These are phyloP conservation scores for Trichoderma atroviride DNA, from an alignment of 2,329 filamentous ascomycete genomes.

Conservation along the genomic window DNA sequence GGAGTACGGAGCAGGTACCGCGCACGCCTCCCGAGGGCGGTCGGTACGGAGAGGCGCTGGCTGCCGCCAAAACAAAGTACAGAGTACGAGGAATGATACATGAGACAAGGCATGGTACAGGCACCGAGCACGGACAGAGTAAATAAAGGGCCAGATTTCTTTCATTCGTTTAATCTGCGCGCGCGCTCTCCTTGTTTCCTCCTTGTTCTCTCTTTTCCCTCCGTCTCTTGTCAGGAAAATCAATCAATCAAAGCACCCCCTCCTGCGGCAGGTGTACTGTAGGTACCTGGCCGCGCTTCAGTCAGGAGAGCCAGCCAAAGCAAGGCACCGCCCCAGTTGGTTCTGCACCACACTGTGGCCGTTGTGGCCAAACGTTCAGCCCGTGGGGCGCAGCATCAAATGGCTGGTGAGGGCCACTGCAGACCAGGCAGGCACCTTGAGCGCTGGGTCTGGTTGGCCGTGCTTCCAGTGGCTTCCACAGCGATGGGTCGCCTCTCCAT, in stretches of 20 bases:
- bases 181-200: background rate
- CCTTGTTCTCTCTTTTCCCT: background rate
- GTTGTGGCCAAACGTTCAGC: slow-evolving; percentile 19
- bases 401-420: slow-evolving; percentile 23
- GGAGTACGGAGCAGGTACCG: slow-evolving; percentile 13
- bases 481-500: slow-evolving; percentile 21
- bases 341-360: background rate
- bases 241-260: slow-evolving; percentile 7
- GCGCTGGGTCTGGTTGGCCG: background rate
- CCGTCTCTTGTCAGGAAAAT: background rate
- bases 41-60: background rate
- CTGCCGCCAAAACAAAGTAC: background rate
- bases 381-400: slow-evolving; percentile 24
- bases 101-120: background rate
- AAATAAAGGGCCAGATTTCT: background rate
- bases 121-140: background rate
- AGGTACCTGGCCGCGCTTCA: slow-evolving; percentile 11
- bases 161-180: background rate
- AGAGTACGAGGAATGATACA: background rate
- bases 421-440: background rate
- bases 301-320: slow-evolving; percentile 7
- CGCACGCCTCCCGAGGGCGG: background rate
- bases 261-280: background rate
- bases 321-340: background rate
- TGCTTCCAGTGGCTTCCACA: slow-evolving; percentile 32